Evolutionary conservation across 768 basidiomycete species (phyloP).

Genomic region (Rhodosporidiobolus odoratus): DNA sequence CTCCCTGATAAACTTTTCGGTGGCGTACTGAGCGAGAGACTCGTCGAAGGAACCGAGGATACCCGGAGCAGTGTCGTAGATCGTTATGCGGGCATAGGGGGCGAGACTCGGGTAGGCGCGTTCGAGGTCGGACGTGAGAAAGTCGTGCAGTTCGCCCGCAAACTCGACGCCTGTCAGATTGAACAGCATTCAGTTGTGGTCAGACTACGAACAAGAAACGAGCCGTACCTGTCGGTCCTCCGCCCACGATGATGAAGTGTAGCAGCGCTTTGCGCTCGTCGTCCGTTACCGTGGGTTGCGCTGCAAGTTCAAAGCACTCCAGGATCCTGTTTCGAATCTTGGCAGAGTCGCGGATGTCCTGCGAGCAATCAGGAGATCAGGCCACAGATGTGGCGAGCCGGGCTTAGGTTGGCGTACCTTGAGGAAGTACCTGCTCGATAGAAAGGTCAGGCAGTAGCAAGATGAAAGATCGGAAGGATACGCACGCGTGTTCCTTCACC

Average conservation of each 20-base stretch:
- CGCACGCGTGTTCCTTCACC: conserved; percentile 64
- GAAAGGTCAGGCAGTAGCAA: conserved; percentile 48
- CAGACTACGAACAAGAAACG: neutral
- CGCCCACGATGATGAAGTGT: conserved; percentile 80
- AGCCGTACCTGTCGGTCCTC: conserved; percentile 47
- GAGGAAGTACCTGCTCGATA: conserved; percentile 58
- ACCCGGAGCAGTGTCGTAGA: conserved; percentile 73
- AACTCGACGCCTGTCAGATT: conserved; percentile 69
- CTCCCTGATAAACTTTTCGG: conserved; percentile 60
- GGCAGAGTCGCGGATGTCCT: conserved; percentile 25
- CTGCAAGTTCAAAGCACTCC: conserved; percentile 76
- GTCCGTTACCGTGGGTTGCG: conserved; percentile 70
- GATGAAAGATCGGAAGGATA: conserved; percentile 43
- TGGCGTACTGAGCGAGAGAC: conserved; percentile 56
- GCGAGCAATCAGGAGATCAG: neutral
- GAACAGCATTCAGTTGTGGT: no score
- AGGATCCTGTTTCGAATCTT: conserved; percentile 35
- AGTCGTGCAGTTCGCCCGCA: conserved; percentile 72
- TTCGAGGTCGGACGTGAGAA: conserved; percentile 62
- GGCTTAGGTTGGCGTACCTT: conserved; percentile 46
- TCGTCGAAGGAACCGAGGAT: conserved; percentile 73
- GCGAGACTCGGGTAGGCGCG: conserved; percentile 62
- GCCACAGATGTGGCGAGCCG: no score
- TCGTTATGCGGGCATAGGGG: conserved; percentile 62
- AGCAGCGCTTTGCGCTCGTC: conserved; percentile 67